These are phyloP conservation scores for Suillus variegatus DNA, from an alignment of 768 basidiomycete species.

Conservation along the genomic window DNA sequence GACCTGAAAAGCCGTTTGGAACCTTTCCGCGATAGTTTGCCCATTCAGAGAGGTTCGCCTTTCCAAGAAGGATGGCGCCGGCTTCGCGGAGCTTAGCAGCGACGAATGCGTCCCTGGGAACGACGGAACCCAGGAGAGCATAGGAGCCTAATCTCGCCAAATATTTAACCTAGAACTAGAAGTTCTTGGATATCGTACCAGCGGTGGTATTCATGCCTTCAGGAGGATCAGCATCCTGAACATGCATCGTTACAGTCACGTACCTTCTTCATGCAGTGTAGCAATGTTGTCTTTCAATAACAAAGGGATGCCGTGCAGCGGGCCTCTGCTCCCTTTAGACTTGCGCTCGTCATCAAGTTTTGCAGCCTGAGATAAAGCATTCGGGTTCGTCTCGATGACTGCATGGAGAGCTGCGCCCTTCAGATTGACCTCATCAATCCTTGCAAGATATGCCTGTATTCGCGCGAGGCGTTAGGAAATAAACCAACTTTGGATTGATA, in stretches of 20 bases:
- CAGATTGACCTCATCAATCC: slow-evolving; percentile 67
- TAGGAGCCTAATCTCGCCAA: slow-evolving; percentile 29
- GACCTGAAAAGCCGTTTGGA: slow-evolving; percentile 46
- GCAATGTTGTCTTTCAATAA: slow-evolving; percentile 52
- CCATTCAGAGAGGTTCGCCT: slow-evolving; percentile 48
- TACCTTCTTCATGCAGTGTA: slow-evolving; percentile 33
- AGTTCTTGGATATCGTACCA: slow-evolving; percentile 17
- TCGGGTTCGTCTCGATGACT: slow-evolving; percentile 61
- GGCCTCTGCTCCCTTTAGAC: slow-evolving; percentile 42
- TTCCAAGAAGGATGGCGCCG: slow-evolving; percentile 42
- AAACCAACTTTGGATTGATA: background rate
- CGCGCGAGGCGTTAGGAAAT: background rate
- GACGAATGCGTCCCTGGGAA: slow-evolving; percentile 34
- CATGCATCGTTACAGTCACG: slow-evolving; percentile 1
- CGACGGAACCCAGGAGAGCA: slow-evolving; percentile 37
- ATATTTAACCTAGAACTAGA: background rate
- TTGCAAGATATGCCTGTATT: slow-evolving; percentile 60
- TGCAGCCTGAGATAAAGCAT: slow-evolving; percentile 53
- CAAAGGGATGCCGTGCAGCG: slow-evolving; percentile 61
- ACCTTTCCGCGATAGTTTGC: slow-evolving; percentile 41
- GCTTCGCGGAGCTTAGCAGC: slow-evolving; percentile 31
- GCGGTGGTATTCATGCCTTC: slow-evolving; percentile 42
- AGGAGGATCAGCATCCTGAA: slow-evolving; percentile 5
- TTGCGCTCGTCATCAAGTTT: slow-evolving; percentile 50
- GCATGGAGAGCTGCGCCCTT: slow-evolving; percentile 59